These are phyloP conservation scores for Aureobasidium uvarum DNA, from an alignment of 2,329 filamentous ascomycete species.

Conservation along the genomic window DNA sequence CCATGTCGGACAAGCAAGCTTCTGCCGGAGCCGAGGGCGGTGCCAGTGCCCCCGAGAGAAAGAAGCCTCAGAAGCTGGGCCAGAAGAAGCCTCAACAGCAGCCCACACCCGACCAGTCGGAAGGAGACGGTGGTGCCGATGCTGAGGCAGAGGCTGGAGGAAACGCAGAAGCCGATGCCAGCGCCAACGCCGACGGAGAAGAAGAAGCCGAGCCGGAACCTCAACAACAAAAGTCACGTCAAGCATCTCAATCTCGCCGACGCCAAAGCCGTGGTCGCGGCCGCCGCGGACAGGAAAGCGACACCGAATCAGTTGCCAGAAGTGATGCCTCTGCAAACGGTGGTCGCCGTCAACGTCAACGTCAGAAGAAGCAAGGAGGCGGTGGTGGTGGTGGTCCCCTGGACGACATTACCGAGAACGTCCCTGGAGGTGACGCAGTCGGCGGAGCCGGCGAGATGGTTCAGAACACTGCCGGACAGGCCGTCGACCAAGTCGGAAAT, in stretches of 20 bases:
- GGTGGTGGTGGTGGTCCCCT: constrained; percentile 50
- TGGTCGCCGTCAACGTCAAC: constrained; percentile 57
- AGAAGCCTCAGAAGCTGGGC: constrained; percentile 52
- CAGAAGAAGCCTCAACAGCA: constrained; percentile 45
- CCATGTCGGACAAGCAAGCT: constrained; percentile 32
- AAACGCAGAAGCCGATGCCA: constrained; percentile 36
- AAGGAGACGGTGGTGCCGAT: constrained; percentile 39
- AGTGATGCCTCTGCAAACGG: constrained; percentile 54
- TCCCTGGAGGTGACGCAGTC: constrained; percentile 54
- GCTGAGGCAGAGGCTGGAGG: constrained; percentile 36
- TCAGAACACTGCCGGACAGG: constrained; percentile 53
- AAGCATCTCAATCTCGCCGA: constrained; percentile 46
- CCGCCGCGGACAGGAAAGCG: constrained; percentile 46
- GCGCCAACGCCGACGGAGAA: constrained; percentile 46
- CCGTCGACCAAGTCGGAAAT: constrained; percentile 46
- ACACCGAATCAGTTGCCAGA: constrained; percentile 55
- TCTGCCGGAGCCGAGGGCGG: constrained; percentile 29
- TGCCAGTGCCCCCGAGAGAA: constrained; percentile 38
- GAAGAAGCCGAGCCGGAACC: constrained; percentile 47
- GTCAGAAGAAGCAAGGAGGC: constrained; percentile 50
- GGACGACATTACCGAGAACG: constrained; percentile 55
- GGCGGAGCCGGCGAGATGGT: constrained; percentile 56
- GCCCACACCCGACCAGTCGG: constrained; percentile 47
- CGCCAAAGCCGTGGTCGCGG: constrained; percentile 53
- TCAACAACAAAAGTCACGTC: constrained; percentile 40